Conservation (phyloP, 306 rosid genomes). For the Sicyos edulis region DNA sequence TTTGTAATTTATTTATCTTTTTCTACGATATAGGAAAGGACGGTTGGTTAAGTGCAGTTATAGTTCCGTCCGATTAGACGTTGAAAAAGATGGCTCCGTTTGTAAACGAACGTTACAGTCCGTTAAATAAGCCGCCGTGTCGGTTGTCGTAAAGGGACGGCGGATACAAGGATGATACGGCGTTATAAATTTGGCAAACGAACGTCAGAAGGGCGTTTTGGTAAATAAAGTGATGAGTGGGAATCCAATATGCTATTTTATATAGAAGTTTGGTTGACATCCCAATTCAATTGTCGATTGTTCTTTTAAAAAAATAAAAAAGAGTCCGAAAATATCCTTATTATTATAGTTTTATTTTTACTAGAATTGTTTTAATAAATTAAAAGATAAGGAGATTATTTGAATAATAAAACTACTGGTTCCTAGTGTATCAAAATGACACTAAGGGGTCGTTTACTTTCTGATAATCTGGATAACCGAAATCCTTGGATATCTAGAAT, state of each 20-base stretch:
- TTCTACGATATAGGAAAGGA: neutral
- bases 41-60: neutral
- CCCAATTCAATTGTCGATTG: neutral
- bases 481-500: no score
- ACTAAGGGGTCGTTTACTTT: no score
- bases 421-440: no score
- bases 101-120: neutral
- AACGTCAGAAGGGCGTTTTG: neutral
- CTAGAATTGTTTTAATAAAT: no score
- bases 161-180: neutral
- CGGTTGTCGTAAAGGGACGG: neutral
- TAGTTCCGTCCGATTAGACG: neutral
- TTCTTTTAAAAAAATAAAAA: neutral
- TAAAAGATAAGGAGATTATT: no score
- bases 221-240: conserved; percentile 7
- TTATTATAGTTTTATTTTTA: no score
- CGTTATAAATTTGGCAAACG: neutral
- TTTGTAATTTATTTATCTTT: neutral
- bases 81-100: neutral
- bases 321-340: no score
- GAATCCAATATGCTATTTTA: neutral
- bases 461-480: no score
- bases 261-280: neutral
- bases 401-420: no score
- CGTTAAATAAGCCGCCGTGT: neutral